Conservation (phyloP, 148 eudicot genomes). For the Cornus florida region DNA sequence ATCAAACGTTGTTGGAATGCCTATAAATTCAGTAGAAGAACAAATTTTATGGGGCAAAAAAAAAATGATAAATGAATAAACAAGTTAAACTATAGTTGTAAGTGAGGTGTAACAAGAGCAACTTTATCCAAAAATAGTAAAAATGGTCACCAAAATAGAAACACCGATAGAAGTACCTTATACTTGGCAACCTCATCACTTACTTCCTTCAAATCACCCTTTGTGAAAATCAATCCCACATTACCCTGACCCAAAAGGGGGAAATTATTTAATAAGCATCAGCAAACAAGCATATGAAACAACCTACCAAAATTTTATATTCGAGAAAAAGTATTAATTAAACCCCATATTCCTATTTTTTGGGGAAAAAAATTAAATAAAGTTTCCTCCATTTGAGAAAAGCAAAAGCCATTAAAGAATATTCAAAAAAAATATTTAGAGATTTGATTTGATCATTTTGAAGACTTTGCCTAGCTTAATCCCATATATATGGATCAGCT, state of each 20-base stretch:
- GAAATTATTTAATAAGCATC: not conserved
- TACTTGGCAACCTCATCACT: constrained; percentile 49
- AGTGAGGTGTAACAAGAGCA: not conserved
- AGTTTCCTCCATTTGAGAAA: no score
- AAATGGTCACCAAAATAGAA: not conserved
- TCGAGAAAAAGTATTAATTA: not conserved
- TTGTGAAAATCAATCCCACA: constrained; percentile 60
- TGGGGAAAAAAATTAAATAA: no score
- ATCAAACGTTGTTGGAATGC: no score
- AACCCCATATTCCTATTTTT: not conserved
- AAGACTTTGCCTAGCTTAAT: no score
- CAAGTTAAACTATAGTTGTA: not conserved
- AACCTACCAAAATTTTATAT: not conserved
- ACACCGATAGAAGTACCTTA: constrained; percentile 27
- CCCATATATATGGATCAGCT: no score
- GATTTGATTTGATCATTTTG: no score
- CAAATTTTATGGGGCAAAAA: no score
- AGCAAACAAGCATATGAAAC: not conserved
- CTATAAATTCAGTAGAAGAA: no score
- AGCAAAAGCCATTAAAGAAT: no score
- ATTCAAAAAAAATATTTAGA: no score
- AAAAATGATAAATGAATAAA: not conserved
- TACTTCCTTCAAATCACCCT: constrained; percentile 61
- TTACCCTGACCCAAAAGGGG: constrained; percentile 38
- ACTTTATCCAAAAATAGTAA: not conserved